Conservation (phyloP, 2,329 filamentous ascomycete species). For the Neonectria neomacrospora region DNA sequence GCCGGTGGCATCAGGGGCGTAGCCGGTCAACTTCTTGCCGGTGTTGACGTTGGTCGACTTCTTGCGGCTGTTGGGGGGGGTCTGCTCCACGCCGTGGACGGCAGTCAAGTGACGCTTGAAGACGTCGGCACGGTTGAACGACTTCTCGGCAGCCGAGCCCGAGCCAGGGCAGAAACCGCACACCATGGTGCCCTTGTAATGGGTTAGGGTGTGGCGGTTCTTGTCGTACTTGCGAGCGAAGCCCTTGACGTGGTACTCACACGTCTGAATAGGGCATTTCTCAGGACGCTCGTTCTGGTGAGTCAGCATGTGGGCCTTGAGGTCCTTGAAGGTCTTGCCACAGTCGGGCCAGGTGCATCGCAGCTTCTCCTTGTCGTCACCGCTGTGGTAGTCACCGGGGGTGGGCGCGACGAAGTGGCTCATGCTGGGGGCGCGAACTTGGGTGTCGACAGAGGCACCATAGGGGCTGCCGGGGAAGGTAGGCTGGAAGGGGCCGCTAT, state of each 20-base stretch:
- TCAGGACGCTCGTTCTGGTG: constrained; percentile 91
- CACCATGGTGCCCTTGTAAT: constrained; percentile 98
- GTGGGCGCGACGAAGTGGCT: constrained; percentile 74
- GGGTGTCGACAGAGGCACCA: constrained; percentile 56
- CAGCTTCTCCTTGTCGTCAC: constrained; percentile 74
- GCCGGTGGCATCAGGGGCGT: constrained; percentile 83
- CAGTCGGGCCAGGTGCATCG: constrained; percentile 87
- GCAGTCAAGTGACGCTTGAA: constrained; percentile 95
- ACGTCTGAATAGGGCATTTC: constrained; percentile 92
- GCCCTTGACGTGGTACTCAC: constrained; percentile 91
- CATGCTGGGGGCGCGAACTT: constrained; percentile 73
- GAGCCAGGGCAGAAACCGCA: constrained; percentile 94
- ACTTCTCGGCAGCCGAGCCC: constrained; percentile 90
- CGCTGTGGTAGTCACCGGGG: constrained; percentile 69
- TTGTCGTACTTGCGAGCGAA: constrained; percentile 97
- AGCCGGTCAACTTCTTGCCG: constrained; percentile 75
- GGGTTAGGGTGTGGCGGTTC: constrained; percentile 91
- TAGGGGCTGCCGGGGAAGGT: constrained; percentile 66
- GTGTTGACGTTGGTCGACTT: constrained; percentile 60
- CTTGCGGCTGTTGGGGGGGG: constrained; percentile 89
- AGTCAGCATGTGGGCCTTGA: constrained; percentile 94
- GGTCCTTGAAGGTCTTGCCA: constrained; percentile 86
- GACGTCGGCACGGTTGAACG: constrained; percentile 93
- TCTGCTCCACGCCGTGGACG: constrained; percentile 93
- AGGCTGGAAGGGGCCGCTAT: constrained; percentile 63